Conservation (phyloP, 2,329 filamentous ascomycete genomes). For the Fusarium haematococcum region DNA sequence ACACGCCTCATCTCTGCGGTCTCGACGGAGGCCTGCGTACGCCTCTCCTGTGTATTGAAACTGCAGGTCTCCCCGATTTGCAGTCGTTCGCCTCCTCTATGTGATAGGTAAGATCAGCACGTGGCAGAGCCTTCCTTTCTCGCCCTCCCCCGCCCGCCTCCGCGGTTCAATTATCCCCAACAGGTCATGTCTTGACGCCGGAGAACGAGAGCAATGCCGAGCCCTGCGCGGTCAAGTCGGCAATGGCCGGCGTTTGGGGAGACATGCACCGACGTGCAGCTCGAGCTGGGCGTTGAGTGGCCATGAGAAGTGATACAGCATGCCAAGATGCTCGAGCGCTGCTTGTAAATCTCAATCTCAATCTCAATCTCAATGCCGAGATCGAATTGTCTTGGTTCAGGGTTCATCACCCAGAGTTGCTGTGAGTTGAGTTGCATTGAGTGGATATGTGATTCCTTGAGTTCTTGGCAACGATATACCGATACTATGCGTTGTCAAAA, state of each 20-base stretch:
- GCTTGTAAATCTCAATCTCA: background rate
- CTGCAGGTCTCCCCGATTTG: conserved; percentile 6
- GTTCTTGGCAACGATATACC: background rate
- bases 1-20: conserved; percentile 14
- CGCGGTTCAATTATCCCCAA: background rate
- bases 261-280: background rate
- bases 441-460: background rate
- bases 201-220: conserved; percentile 12
- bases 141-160: background rate
- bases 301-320: background rate
- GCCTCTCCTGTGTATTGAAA: background rate
- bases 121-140: conserved; percentile 12
- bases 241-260: background rate
- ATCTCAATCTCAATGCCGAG: background rate
- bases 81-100: conserved; percentile 28
- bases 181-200: background rate
- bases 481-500: background rate
- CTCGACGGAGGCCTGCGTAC: background rate
- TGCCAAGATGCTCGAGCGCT: background rate
- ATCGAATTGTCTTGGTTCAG: background rate
- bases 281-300: background rate
- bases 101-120: conserved; percentile 31
- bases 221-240: conserved; percentile 12
- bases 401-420: background rate
- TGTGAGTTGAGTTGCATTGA: background rate